Evolutionary conservation across 148 eudicot genomes (phyloP).

Genomic region (Linanthus parryae): DNA sequence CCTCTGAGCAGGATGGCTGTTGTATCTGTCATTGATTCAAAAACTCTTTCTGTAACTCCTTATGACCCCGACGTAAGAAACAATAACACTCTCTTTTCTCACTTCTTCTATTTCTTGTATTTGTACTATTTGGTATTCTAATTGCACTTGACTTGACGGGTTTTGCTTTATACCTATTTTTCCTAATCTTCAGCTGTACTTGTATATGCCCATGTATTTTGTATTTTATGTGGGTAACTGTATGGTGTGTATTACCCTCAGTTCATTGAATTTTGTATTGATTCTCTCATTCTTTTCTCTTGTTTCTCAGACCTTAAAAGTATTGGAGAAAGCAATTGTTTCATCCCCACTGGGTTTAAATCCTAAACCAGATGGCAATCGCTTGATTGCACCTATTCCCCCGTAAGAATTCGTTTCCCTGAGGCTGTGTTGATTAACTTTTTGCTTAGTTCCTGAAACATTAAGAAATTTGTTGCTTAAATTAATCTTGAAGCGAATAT

Average conservation of each 20-base stretch:
- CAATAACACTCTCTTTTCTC: neutral
- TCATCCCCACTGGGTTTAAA: conserved; percentile 88
- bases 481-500: neutral
- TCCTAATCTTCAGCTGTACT: neutral
- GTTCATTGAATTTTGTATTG: conserved; percentile 2
- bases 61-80: conserved; percentile 73
- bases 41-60: conserved; percentile 75
- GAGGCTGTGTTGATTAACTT: too few species aligned
- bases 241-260: neutral
- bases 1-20: conserved; percentile 68
- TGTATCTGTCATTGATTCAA: conserved; percentile 75
- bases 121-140: neutral
- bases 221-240: neutral
- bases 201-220: neutral
- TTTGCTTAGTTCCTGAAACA: too few species aligned
- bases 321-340: conserved; percentile 76
- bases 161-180: neutral
- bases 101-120: neutral
- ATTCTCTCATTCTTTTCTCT: conserved; percentile 4
- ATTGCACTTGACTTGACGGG: neutral
- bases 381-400: conserved; percentile 70
- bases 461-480: neutral
- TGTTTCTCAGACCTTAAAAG: conserved; percentile 59
- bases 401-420: conserved; percentile 83
- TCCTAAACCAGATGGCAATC: conserved; percentile 62